phyloP scores from a whole-genome alignment of 768 basidiomycete genomes.

The Suillus spraguei region DNA sequence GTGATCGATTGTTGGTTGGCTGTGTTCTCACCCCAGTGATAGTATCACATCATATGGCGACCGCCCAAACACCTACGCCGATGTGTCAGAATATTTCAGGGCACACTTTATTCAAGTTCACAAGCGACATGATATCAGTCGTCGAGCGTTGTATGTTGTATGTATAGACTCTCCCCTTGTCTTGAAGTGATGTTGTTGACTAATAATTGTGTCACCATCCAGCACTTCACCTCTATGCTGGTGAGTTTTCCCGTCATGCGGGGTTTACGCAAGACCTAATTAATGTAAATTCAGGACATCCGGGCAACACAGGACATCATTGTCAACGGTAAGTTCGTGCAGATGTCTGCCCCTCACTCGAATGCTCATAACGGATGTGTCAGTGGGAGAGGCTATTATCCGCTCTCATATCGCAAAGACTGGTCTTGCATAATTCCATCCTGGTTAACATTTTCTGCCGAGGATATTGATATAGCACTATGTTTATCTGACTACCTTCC shows the following conservation, averaged over 20 bases:
- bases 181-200: conserved; percentile 5
- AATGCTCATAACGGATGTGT: conserved; percentile 12
- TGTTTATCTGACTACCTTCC: conserved; percentile 9
- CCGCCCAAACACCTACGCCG: conserved; percentile 69
- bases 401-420: conserved; percentile 63
- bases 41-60: conserved; percentile 81
- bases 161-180: conserved; percentile 32
- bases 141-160: conserved; percentile 66
- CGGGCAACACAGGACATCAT: conserved; percentile 69
- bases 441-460: not conserved
- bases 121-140: conserved; percentile 59
- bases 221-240: conserved; percentile 78
- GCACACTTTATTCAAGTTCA: conserved; percentile 83
- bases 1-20: conserved; percentile 11
- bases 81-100: conserved; percentile 78
- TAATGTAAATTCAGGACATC: conserved; percentile 49
- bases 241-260: conserved; percentile 36
- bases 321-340: conserved; percentile 49
- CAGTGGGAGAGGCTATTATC: conserved; percentile 70
- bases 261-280: not conserved
- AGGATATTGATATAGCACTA: conserved; percentile 5
- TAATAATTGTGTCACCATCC: conserved; percentile 8
- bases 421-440: conserved; percentile 36
- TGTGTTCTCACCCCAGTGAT: conserved; percentile 9
- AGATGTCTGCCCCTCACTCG: not conserved